phyloP scores from a whole-genome alignment of 345 rosid species.

The Draba incana region DNA sequence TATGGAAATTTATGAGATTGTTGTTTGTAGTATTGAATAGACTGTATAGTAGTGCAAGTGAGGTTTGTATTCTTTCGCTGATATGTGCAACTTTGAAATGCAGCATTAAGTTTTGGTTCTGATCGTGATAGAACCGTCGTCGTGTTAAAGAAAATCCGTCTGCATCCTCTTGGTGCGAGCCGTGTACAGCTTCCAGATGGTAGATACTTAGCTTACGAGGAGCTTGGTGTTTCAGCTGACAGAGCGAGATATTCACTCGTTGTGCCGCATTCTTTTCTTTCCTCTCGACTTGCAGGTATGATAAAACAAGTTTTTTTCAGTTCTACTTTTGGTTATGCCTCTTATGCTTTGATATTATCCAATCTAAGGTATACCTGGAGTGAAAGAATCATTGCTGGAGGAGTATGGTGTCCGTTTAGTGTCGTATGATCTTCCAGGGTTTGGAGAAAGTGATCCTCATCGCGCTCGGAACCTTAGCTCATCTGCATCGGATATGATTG shows the following conservation, averaged over 20 bases:
- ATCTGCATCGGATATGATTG: slow-evolving; percentile 75
- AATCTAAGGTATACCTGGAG: slow-evolving; percentile 74
- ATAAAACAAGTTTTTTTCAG: neutral
- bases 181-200: slow-evolving; percentile 81
- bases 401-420: slow-evolving; percentile 82
- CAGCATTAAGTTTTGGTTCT: slow-evolving; percentile 63
- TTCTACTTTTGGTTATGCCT: slow-evolving; percentile 15
- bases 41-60: neutral
- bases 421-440: slow-evolving; percentile 94
- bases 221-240: slow-evolving; percentile 69
- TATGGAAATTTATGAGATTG: neutral
- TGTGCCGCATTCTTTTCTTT: slow-evolving; percentile 78
- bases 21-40: neutral
- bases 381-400: slow-evolving; percentile 64
- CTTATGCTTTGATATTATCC: slow-evolving; percentile 18
- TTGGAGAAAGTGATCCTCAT: slow-evolving; percentile 98
- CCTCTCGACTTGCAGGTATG: slow-evolving; percentile 87
- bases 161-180: slow-evolving; percentile 72
- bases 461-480: slow-evolving; percentile 75
- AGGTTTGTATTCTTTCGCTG: slow-evolving; percentile 20
- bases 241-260: slow-evolving; percentile 74
- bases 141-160: slow-evolving; percentile 56
- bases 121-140: slow-evolving; percentile 42
- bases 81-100: slow-evolving; percentile 32
- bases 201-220: slow-evolving; percentile 73